Evolutionary conservation across 2,329 filamentous ascomycete genomes (phyloP).

Genomic region (Alternaria triticimaculans): DNA sequence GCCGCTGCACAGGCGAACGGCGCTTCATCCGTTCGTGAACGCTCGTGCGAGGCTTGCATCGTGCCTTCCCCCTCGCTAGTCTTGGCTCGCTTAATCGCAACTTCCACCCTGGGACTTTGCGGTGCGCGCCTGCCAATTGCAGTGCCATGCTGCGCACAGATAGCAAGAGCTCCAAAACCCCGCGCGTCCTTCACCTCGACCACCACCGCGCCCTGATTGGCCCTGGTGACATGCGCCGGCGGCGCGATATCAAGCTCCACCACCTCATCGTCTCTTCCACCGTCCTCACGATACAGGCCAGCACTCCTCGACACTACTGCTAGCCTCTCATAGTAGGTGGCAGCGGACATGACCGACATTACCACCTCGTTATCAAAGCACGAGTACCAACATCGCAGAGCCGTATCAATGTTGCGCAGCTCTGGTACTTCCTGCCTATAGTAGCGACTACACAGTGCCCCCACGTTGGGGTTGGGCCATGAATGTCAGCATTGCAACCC

Average conservation of each 20-base stretch:
- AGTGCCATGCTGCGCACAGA: not conserved
- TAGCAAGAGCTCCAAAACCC: not conserved
- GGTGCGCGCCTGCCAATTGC: constrained; percentile 9
- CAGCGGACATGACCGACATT: not conserved
- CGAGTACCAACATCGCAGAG: not conserved
- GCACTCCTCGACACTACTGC: not conserved
- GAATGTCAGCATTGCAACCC: not conserved
- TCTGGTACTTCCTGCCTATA: not conserved
- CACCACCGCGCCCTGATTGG: not conserved
- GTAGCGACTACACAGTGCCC: not conserved
- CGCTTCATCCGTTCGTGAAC: constrained; percentile 9
- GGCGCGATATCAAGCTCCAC: not conserved
- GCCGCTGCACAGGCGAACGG: constrained; percentile 9
- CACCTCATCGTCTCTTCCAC: not conserved
- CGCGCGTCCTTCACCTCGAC: not conserved
- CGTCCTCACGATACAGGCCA: not conserved
- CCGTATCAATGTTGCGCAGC: not conserved
- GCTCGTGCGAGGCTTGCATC: constrained; percentile 8
- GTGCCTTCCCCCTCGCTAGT: not conserved
- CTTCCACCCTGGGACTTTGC: constrained; percentile 1
- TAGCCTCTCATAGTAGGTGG: not conserved
- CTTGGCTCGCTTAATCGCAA: constrained; percentile 15
- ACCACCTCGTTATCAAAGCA: not conserved
- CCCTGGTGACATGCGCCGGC: not conserved
- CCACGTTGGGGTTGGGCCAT: not conserved